A percentile compares a stretch with the other conserved stretches of the same genome.
phyloP scores from a whole-genome alignment of 768 basidiomycete genomes.

The Pisolithus marmoratus region DNA sequence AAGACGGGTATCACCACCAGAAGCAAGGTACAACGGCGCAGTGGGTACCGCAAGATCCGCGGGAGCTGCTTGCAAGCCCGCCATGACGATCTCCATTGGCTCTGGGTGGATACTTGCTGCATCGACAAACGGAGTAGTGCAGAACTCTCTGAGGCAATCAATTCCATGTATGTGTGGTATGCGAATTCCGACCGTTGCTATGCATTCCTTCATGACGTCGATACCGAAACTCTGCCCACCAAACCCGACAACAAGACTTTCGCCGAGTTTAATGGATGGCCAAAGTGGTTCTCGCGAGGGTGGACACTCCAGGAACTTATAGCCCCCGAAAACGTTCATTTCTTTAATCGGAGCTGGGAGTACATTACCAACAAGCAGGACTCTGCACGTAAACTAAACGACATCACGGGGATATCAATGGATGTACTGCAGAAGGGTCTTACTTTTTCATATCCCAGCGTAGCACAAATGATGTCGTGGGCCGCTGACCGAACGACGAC shows the following conservation, averaged over 20 bases:
- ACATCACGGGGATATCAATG: not conserved
- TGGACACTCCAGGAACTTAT: too few species aligned
- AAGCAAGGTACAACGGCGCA: not conserved
- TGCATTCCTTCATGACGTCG: not conserved
- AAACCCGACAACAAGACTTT: not conserved
- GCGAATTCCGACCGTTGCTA: too few species aligned
- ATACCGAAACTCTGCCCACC: not conserved
- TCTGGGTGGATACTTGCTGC: too few species aligned
- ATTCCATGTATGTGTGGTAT: too few species aligned
- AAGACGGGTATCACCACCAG: not conserved
- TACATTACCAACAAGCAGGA: not conserved
- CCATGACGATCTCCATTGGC: too few species aligned
- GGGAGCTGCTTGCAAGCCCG: too few species aligned
- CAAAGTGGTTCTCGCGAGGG: not conserved
- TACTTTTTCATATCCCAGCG: not conserved
- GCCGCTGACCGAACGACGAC: not conserved
- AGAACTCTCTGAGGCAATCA: too few species aligned
- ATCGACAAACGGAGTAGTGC: too few species aligned
- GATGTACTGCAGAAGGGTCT: not conserved
- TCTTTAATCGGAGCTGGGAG: not conserved
- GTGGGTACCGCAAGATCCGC: too few species aligned
- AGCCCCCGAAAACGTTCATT: not conserved
- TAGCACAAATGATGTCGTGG: not conserved
- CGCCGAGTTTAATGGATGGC: not conserved
- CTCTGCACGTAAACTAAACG: not conserved